Base-by-base conservation (phyloP, 2,329 filamentous ascomycete species). In the Aureobasidium musti region DNA sequence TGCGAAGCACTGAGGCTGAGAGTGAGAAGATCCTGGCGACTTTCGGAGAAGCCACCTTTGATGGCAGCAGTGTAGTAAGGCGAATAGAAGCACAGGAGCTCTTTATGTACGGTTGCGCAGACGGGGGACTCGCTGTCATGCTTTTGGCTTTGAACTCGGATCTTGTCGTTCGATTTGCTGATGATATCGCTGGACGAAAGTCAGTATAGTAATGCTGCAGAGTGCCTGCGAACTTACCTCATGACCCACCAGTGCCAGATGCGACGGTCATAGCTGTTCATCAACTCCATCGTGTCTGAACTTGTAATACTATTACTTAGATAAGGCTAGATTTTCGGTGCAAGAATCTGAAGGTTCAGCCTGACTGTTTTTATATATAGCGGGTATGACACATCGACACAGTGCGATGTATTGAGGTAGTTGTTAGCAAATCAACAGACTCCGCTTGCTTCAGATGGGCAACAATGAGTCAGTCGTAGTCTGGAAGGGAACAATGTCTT, bases 21-120 rank as follows among this genome's bases (percentile, higher is more conserved):
- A 30, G 45, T 26, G 43, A 61, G 30, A 11, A 17, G 10, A 5
- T 50, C 28, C 6, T 41, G 19, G 4, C 30, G 30, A 23, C 8
- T 17, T 33, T 35, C 61, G n/a, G 35, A 30, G 60, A 65, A 65
- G 4, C 19, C 11, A 13, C 63, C 39, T 19, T 47, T 65, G 19
- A 65, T 19, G 1, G 50, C 49, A 35, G 33, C 50, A 14, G 35
- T 19, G 17, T 54, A 56, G 37, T 65, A 65, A 3, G 49, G 35
- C 23, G 50, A 65, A n/a, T 54, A 65, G 23, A 45, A 45, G 28
- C 63, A 65, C 26, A 65, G 50, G 6, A 56, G 28, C 8, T 65
- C 63, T 33, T 56, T 65, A 50, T 56, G 53, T 0, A 56, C 35
- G 19, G 2, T 37, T 26, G 35, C 14, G 53, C 21, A 8, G 21